Base-by-base conservation (phyloP, 2,329 filamentous ascomycete species). In the Tolypocladium tropicale region DNA sequence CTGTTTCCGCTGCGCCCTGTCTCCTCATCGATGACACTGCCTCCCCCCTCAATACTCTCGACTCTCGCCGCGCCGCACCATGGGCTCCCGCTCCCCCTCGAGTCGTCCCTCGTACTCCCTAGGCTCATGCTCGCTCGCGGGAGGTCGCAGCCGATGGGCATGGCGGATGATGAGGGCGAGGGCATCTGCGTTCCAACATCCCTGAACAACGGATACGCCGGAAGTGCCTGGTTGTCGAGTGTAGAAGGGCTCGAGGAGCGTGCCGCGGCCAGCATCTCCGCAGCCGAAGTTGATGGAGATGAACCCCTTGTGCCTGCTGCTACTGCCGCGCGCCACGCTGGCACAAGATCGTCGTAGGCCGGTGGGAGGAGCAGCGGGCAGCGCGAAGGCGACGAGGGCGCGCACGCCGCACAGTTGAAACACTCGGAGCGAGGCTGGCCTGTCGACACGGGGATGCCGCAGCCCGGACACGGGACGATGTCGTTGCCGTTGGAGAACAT, bases 351-450 rank as follows among this genome's bases (percentile, higher is more conserved):
- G 18, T 50, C 46, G 46, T 32, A 21, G 18, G 10, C 28, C 3
- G 46, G 46, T 18, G 14, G 28, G 28, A n/a, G 46, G 18, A 32
- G 46, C 9, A 28, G 25, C 23, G 46, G 28, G 18, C 46, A 14
- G 46, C 46, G 46, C 12, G 25, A 18, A 16, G 9, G 10, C 2
- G 33, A 49, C 7, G 21, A 50, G 25, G 30, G 18, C 16, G 57
- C 61, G 50, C 55, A 61, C 58, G 55, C 55, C 2, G 49, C 54
- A 41, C 62, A 64, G 48, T 60, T 61, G 41, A 63, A 54, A 54
- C 62, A 64, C 46, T 60, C 57, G 21, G 59, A 58, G 25, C 56
- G 37, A 10, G 60, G 60, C 36, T 60, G 55, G 39, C 55, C 58
- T 6, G 55, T 46, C 4, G 58, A 59, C 18, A 57, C 57, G 53